A percentile compares a stretch with the other conserved stretches of the same genome.
phyloP scores from a whole-genome alignment of 129 eudicot genomes.

The Gnaphalium uliginosum region DNA sequence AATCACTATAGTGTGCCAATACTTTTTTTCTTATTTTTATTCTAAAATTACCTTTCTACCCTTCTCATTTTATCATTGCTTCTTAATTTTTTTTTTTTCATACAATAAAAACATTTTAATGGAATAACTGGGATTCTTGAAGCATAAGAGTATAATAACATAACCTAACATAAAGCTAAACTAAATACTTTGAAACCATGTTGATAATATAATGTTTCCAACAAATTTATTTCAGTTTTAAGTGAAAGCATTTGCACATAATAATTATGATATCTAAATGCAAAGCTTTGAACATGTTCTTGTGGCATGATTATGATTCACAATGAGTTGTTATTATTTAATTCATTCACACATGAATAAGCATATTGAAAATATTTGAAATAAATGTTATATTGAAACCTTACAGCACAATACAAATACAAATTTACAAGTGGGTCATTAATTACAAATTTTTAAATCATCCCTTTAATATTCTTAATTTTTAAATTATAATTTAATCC shows the following conservation, averaged over 20 bases:
- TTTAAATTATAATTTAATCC: not conserved
- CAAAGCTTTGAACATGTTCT: slow-evolving; percentile 30
- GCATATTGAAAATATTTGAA: not conserved
- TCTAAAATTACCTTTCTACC: slow-evolving; percentile 4
- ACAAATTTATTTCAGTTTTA: not conserved
- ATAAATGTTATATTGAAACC: slow-evolving; percentile 9
- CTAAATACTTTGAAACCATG: not conserved
- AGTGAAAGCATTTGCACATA: slow-evolving; percentile 25
- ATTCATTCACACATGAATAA: slow-evolving; percentile 30
- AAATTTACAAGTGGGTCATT: not conserved
- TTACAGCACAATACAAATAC: not conserved
- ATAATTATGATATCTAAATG: slow-evolving; percentile 31
- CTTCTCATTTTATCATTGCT: not conserved
- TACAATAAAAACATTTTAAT: not conserved
- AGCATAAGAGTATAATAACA: not conserved
- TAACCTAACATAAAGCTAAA: not conserved
- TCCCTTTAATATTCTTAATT: not conserved
- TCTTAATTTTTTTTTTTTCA: not conserved
- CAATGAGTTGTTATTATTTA: slow-evolving; percentile 35
- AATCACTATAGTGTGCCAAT: slow-evolving; percentile 45
- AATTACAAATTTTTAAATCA: not conserved
- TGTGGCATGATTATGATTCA: slow-evolving; percentile 34
- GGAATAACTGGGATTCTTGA: not conserved
- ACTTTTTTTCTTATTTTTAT: slow-evolving; percentile 28
- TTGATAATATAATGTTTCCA: not conserved